Evolutionary conservation across 2,329 filamentous ascomycete species (phyloP).

Genomic region (Penicillium capsulatum): DNA sequence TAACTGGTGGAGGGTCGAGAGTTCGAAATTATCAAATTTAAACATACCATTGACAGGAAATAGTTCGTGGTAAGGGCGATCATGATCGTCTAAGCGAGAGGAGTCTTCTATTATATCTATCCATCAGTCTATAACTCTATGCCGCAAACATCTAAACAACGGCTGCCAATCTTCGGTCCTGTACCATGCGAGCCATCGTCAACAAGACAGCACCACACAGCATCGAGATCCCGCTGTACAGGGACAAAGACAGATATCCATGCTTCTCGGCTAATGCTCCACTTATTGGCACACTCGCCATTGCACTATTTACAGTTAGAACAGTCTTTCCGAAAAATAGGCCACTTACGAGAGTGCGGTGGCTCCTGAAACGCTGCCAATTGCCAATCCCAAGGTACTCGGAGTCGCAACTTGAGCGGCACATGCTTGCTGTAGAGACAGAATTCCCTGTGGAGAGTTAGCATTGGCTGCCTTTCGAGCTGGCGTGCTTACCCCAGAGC

Average conservation of each 20-base stretch:
- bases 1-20: too few species aligned
- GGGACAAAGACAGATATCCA: slow-evolving; percentile 41
- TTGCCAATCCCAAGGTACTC: slow-evolving; percentile 39
- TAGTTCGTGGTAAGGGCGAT: too few species aligned
- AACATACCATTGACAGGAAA: too few species aligned
- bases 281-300: slow-evolving; percentile 43
- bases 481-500: slow-evolving; percentile 45
- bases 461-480: too few species aligned
- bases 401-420: slow-evolving; percentile 42
- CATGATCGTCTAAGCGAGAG: neutral
- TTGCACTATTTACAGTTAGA: slow-evolving; percentile 26
- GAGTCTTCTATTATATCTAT: too few species aligned
- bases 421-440: slow-evolving; percentile 48
- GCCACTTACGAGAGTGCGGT: slow-evolving; percentile 42
- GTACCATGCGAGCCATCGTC: slow-evolving; percentile 9
- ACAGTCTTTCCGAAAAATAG: neutral
- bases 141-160: too few species aligned
- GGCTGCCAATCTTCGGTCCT: slow-evolving; percentile 5
- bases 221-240: too few species aligned
- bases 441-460: too few species aligned
- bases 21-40: too few species aligned
- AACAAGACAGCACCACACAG: slow-evolving; percentile 33
- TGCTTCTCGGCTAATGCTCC: slow-evolving; percentile 38
- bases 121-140: too few species aligned
- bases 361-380: slow-evolving; percentile 43